phyloP scores from a whole-genome alignment of 83 land plant genomes.

The Picea engelmannii region DNA sequence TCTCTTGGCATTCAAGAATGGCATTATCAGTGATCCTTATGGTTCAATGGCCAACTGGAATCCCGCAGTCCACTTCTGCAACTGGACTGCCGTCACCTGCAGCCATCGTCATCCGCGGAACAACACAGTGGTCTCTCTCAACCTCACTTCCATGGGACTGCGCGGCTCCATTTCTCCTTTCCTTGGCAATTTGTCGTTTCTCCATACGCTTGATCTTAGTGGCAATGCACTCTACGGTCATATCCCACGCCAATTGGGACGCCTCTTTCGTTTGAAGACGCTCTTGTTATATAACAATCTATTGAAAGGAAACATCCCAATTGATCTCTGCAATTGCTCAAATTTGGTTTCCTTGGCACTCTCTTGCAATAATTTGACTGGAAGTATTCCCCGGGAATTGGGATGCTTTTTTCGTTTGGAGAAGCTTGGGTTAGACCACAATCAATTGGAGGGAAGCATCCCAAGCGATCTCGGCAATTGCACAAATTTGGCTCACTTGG shows the following conservation, averaged over 20 bases:
- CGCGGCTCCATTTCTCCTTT: not conserved
- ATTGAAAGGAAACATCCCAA: not conserved
- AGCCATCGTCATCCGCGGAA: not conserved
- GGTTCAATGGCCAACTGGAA: not conserved
- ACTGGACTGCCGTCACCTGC: not conserved
- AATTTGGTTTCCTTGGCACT: not conserved
- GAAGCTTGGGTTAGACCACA: not conserved
- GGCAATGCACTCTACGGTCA: not conserved
- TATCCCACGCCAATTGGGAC: not conserved
- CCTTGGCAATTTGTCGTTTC: not conserved
- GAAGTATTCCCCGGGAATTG: not conserved
- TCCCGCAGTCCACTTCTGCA: not conserved
- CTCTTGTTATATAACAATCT: not conserved
- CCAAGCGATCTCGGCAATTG: not conserved
- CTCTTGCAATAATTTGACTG: not conserved
- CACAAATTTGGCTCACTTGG: not conserved
- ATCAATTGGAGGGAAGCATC: slow-evolving; percentile 1
- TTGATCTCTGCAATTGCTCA: not conserved
- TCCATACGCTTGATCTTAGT: not conserved
- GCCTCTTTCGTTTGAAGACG: not conserved
- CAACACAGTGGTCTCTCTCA: not conserved
- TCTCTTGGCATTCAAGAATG: not conserved
- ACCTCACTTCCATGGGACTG: slow-evolving; percentile 1
- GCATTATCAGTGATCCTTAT: not conserved
- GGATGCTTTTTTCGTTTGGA: not conserved